Evolutionary conservation across 352 stramenopile species (phyloP).

Genomic region (Phytophthora lateralis): DNA sequence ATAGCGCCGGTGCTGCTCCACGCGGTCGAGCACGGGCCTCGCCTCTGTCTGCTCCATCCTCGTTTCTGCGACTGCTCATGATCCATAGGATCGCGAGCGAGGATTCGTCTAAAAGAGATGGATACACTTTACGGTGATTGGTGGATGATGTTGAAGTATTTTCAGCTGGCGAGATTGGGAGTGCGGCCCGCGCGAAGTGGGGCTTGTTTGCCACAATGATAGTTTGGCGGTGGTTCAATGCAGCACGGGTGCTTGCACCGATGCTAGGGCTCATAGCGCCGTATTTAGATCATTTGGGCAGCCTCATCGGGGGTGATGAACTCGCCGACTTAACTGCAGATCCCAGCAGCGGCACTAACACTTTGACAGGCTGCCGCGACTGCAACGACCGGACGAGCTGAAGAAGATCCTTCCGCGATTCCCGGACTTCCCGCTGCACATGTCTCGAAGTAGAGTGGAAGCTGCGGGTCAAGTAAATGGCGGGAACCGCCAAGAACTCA

Average conservation of each 20-base stretch:
- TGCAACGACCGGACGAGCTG: constrained; percentile 26
- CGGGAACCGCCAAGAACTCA: constrained; percentile 1
- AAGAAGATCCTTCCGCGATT: constrained; percentile 30
- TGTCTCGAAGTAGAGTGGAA: constrained; percentile 27
- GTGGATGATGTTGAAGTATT: constrained; percentile 1
- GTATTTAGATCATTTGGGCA: too few relatives aligned
- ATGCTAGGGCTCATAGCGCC: not conserved
- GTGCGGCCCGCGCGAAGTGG: too few relatives aligned
- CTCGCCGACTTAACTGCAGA: constrained; percentile 5
- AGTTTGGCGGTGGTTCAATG: not conserved
- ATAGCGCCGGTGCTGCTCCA: constrained; percentile 76
- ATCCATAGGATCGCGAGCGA: constrained; percentile 12
- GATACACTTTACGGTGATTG: constrained; percentile 14
- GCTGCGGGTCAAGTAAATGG: not conserved
- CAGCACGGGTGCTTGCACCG: not conserved
- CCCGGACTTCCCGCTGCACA: constrained; percentile 24
- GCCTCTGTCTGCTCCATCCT: constrained; percentile 15
- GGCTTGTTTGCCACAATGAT: not conserved
- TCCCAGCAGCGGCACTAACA: not conserved
- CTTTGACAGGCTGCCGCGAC: not conserved
- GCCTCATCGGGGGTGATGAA: not conserved
- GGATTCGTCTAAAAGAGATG: constrained; percentile 11
- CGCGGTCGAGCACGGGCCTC: constrained; percentile 62
- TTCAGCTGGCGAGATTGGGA: too few relatives aligned
- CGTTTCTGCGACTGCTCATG: constrained; percentile 24